These are phyloP conservation scores for Trametes villosa DNA, from an alignment of 768 basidiomycete genomes.

Conservation along the genomic window DNA sequence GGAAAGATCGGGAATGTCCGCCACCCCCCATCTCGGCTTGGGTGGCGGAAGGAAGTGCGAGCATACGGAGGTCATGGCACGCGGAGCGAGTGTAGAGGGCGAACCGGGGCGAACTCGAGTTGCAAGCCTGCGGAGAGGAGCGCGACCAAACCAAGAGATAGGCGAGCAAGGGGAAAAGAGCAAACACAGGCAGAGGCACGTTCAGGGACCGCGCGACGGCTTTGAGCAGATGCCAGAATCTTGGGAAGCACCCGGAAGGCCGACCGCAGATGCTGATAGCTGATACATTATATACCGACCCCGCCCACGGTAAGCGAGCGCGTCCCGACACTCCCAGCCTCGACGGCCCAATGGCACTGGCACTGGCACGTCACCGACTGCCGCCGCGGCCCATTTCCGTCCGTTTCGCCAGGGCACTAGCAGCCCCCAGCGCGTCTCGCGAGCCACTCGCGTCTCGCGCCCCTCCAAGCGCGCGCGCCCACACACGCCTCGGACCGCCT, in stretches of 20 bases:
- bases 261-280: constrained; percentile 11
- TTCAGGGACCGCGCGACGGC: not conserved
- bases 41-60: constrained; percentile 41
- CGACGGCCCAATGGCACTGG: not conserved
- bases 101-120: not conserved
- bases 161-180: not conserved
- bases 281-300: constrained; percentile 19
- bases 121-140: not conserved
- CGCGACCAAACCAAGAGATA: not conserved
- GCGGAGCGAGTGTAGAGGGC: not conserved
- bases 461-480: not conserved
- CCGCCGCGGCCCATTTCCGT: not conserved
- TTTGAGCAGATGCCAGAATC: not conserved
- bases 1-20: constrained; percentile 52
- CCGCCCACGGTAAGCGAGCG: constrained; percentile 7
- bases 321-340: not conserved
- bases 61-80: constrained; percentile 15
- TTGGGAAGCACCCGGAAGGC: not conserved
- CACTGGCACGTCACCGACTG: not conserved
- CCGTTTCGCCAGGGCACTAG: not conserved
- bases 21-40: constrained; percentile 44
- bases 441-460: not conserved
- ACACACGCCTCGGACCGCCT: not conserved
- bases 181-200: not conserved
- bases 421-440: not conserved